phyloP scores from a whole-genome alignment of 371 early-diverging fungal species.

The Rhizomucor miehei region DNA sequence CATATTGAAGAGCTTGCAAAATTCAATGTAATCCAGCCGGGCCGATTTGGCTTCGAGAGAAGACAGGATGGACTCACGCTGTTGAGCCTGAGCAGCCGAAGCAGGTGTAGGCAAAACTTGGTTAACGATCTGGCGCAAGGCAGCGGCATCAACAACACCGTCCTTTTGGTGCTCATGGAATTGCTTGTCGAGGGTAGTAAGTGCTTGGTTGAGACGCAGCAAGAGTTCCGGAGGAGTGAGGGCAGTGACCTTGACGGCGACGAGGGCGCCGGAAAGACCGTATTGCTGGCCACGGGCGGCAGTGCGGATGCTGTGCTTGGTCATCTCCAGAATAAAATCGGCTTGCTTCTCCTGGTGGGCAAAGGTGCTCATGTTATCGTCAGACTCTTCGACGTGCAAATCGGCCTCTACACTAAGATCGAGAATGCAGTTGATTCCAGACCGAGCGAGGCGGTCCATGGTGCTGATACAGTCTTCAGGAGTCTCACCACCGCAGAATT shows the following conservation, averaged over 20 bases:
- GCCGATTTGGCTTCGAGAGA: constrained; percentile 21
- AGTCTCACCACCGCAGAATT: constrained; percentile 95
- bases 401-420: constrained; percentile 92
- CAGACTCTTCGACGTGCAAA: constrained; percentile 46
- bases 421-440: constrained; percentile 83
- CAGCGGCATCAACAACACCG: constrained; percentile 40
- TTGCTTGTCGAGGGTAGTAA: constrained; percentile 26
- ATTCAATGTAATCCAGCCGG: constrained; percentile 60
- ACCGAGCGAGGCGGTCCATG: constrained; percentile 67
- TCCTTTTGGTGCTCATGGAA: constrained; percentile 48
- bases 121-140: constrained; percentile 27
- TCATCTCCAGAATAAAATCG: constrained; percentile 62
- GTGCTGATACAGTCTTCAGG: constrained; percentile 81
- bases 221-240: constrained; percentile 71
- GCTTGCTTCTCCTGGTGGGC: constrained; percentile 46
- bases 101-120: constrained; percentile 32
- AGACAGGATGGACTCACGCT: constrained; percentile 34
- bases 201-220: constrained; percentile 56
- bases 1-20: constrained; percentile 55
- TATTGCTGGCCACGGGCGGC: constrained; percentile 55
- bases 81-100: constrained; percentile 37
- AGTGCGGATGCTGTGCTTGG: constrained; percentile 65
- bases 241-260: constrained; percentile 88
- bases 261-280: constrained; percentile 55
- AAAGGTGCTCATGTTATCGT: constrained; percentile 18